Base-by-base conservation (phyloP, 1,284 basidiomycete genomes). In the Coriolopsis trogii region DNA sequence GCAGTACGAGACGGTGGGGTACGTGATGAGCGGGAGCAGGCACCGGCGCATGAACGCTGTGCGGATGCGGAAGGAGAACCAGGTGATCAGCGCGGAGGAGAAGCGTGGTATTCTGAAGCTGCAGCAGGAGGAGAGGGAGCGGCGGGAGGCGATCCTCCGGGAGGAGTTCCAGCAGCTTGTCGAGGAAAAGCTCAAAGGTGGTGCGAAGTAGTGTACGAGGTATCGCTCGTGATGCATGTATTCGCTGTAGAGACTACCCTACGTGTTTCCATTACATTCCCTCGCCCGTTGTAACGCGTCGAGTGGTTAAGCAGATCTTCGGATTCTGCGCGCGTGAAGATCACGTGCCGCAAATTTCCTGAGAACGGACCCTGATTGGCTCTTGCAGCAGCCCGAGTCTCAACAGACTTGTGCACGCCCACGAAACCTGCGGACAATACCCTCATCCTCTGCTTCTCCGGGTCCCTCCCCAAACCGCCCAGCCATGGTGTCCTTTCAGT, bases 61-160 rank as follows among this genome's bases (percentile, higher is more conserved):
- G 31, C 89, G 97, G 55, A 91, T 98, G 84, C 79, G 96, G 64
- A 97, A 98, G 79, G 96, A 99, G 78, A 97, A 98, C 74, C 96
- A 99, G 74, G 95, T 99, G 55, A 96, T 98, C 68, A 93, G 89
- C 62, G 95, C 95, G 1, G 96, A 98, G 74, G 96, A 99, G 78
- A 97, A 98, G 77, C 77, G 95, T 37, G 91, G 92, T 21, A 93
- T 98, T 51, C 69, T 98, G 64, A 95, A 95, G 72, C 67, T 96
- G 71, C 93, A 97, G 73, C 90, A 81, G 67, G 95, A 98, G 72
- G 95, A 98, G 73, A 84, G 90, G 70, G 84, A 89, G 65, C 84
- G 94, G 72, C 85, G 93, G 69, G 96, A 99, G 70, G 72, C 85
- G 20, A 87, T 92, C 54, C 68, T 92, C 54, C 63, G 77, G 63